Evolutionary conservation across 1,284 basidiomycete species (phyloP), one percentile per base, ranked within the genome.

Genomic region (Taiwanofungus camphoratus): DNA sequence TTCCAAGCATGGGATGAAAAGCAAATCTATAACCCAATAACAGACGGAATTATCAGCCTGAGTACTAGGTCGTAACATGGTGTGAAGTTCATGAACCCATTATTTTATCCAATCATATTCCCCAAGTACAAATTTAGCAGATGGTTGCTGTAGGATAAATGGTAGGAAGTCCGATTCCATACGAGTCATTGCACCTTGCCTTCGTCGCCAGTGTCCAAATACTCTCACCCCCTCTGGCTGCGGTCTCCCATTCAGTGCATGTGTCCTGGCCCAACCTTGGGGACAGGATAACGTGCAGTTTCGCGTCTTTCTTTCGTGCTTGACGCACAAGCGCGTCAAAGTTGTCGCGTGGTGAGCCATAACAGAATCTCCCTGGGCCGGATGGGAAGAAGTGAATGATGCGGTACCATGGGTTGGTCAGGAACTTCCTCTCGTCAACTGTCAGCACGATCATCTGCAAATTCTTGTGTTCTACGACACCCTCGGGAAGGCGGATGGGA

Each of bases 361-460:
- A 24, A 4, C 22, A 20, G 13, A 34, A 36, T 16, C 22, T 29
- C 29, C 40, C 39, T 2, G 49, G 34, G 18, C 44, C 41, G 6
- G 45, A 26, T 15, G 26, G 12, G 20, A 36, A 33, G 44, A 46
- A 53, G 19, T 45, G 45, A 6, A 42, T 36, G 36, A 52, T 51
- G 36, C 49, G 45, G 35, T 54, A 52, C 57, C 52, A 57, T 18
- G 54, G 53, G 27, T 52, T 51, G 31, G 37, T 41, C 21, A 57
- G 5, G 50, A 51, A 59, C 37, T 50, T 53, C 11, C 45, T 23
- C 49, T 55, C 53, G 18, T 50, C 52, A 16, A 59, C 45, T 8
- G 59, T 57, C 9, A 60, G 39, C 19, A 60, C 55, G 37, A 60
- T 42, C 56, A 60, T 57, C 38, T 30, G 36, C 38, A 60, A 42